Evolutionary conservation across 2,329 filamentous ascomycete species (phyloP).

Genomic region (Claviceps digitariae): DNA sequence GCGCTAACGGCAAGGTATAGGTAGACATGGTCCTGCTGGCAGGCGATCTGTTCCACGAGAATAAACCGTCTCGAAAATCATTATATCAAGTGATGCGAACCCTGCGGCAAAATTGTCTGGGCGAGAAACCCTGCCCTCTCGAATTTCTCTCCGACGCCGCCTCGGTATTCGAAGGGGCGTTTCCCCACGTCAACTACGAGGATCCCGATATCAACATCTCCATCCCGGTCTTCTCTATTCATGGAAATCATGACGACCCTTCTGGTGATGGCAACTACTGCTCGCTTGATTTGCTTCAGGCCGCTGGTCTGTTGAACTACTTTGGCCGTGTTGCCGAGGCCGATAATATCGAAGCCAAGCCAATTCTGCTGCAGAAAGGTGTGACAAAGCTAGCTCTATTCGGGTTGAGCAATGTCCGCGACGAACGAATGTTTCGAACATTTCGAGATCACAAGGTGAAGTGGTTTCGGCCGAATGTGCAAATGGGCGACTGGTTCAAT

Average conservation of each 20-base stretch:
- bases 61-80: slow-evolving; percentile 88
- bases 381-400: slow-evolving; percentile 85
- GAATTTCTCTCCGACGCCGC: slow-evolving; percentile 89
- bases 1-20: slow-evolving; percentile 18
- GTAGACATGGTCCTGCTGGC: slow-evolving; percentile 94
- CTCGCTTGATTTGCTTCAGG: slow-evolving; percentile 79
- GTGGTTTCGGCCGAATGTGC: slow-evolving; percentile 72
- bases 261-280: slow-evolving; percentile 92
- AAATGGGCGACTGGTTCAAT: slow-evolving; percentile 89
- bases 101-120: slow-evolving; percentile 82
- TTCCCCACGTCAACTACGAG: slow-evolving; percentile 94
- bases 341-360: slow-evolving; percentile 87
- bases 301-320: slow-evolving; percentile 87
- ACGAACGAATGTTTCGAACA: slow-evolving; percentile 86
- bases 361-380: slow-evolving; percentile 85
- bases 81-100: slow-evolving; percentile 98
- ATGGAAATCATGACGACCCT: slow-evolving; percentile 96
- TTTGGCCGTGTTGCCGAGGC: slow-evolving; percentile 85
- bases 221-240: slow-evolving; percentile 95
- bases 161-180: slow-evolving; percentile 78
- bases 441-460: slow-evolving; percentile 89
- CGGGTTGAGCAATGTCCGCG: slow-evolving; percentile 88
- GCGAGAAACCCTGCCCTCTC: slow-evolving; percentile 88
- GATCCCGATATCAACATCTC: slow-evolving; percentile 94
- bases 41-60: slow-evolving; percentile 94